Conservation (phyloP, 345 rosid genomes). For the Triadica sebifera region DNA sequence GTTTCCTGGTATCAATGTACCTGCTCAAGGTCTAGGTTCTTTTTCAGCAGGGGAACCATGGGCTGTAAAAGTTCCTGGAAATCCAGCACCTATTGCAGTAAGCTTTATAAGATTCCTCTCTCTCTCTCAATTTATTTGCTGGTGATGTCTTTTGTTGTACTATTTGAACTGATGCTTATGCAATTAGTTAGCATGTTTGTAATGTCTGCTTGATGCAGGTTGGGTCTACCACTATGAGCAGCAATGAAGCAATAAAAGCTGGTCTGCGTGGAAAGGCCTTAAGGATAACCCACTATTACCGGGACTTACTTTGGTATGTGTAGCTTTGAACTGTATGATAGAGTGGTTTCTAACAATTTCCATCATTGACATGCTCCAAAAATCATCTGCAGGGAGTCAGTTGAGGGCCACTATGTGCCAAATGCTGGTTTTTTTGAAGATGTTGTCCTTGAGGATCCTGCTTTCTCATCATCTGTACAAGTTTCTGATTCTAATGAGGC, state of each 20-base stretch:
- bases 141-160: not conserved
- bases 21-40: constrained; percentile 63
- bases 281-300: constrained; percentile 73
- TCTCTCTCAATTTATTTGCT: not conserved
- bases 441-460: constrained; percentile 79
- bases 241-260: constrained; percentile 72
- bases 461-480: constrained; percentile 34
- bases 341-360: constrained; percentile 2
- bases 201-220: constrained; percentile 45
- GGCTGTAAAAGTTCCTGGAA: constrained; percentile 94
- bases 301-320: constrained; percentile 73
- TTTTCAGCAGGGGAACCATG: constrained; percentile 80
- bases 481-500: constrained; percentile 47
- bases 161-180: not conserved
- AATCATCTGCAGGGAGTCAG: constrained; percentile 63
- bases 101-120: constrained; percentile 21
- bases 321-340: constrained; percentile 14
- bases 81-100: constrained; percentile 86
- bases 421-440: constrained; percentile 81
- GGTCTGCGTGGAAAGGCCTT: constrained; percentile 94
- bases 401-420: constrained; percentile 73
- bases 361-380: constrained; percentile 25
- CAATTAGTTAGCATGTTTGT: not conserved
- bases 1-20: constrained; percentile 85
- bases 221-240: constrained; percentile 83